Base-by-base conservation (phyloP, 2,329 filamentous ascomycete genomes). In the Chaetomiaceae sp. region DNA sequence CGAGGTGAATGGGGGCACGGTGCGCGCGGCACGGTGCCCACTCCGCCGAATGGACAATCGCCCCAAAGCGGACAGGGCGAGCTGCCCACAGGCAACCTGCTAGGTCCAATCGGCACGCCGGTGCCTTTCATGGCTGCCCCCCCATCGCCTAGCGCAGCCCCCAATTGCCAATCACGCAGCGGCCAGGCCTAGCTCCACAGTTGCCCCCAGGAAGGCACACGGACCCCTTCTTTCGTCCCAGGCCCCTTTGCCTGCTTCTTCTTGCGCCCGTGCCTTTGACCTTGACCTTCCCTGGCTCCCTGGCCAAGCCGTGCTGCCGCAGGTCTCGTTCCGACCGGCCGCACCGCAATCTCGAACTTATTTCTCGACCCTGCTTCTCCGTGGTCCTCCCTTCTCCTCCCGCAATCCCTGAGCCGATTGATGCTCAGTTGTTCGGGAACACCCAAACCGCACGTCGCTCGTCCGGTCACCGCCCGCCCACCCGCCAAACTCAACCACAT, bases 121-220 rank as follows among this genome's bases (percentile, higher is more conserved):
- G 10, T 30, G 38, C 45, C 11, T 34, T 24, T 15, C 34, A 41
- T 36, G 37, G 20, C 43, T 48, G 50, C 36, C 52, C 48, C 22
- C 22, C 22, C 5, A 24, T 51, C 35, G 39, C 43, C 37, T 45
- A 34, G 38, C 26, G 27, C 42, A 38, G 19, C 34, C n/a, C 10
- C 22, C 34, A 50, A 51, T 54, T 36, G 47, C 55, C 53, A 57
- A 57, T 57, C 51, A 55, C 46, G 40, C 42, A 45, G 33, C 42
- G 30, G 39, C 12, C 30, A 12, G 38, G 45, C 38, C 46, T 46
- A 34, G 38, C 42, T 24, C 45, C 47, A 46, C 44, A 45, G 43
- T 43, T 41, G 36, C 37, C 29, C 38, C 49, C 34, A 24, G 42
- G 43, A 48, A 48, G 53, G 48, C 49, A 57, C 53, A 51, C 55